These are phyloP conservation scores for Dryadomyces sulphureus DNA, from an alignment of 2,329 filamentous ascomycete genomes.

Conservation along the genomic window DNA sequence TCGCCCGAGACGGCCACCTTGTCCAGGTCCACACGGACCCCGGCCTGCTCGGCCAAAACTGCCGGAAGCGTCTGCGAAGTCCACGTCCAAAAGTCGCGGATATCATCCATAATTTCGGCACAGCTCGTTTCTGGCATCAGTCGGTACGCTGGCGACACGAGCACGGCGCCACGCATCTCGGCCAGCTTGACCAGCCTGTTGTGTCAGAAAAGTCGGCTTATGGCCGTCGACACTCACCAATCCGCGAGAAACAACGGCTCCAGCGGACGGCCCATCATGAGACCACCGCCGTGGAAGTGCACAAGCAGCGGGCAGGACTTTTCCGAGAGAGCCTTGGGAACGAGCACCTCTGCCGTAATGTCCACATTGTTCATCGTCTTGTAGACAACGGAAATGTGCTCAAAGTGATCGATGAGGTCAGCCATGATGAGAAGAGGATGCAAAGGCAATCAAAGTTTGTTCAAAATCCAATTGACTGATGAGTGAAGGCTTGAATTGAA, in stretches of 20 bases:
- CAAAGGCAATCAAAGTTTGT: too few species aligned
- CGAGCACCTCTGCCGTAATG: slow-evolving; percentile 1
- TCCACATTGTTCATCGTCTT: slow-evolving; percentile 2
- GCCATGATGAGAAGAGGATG: neutral
- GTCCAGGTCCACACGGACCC: slow-evolving; percentile 7
- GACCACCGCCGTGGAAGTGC: slow-evolving; percentile 12
- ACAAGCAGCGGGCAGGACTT: slow-evolving; percentile 7
- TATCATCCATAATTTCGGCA: slow-evolving; percentile 29
- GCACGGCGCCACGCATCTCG: slow-evolving; percentile 24
- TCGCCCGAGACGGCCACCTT: slow-evolving; percentile 10
- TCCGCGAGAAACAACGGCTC: slow-evolving; percentile 8
- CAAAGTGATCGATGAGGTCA: neutral
- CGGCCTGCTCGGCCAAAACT: slow-evolving; percentile 1
- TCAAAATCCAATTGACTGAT: too few species aligned
- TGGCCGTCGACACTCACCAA: neutral
- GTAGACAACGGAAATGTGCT: slow-evolving; percentile 1
- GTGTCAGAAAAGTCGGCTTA: neutral
- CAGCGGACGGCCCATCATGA: slow-evolving; percentile 9
- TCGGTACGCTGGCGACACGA: slow-evolving; percentile 33
- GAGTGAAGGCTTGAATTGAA: too few species aligned
- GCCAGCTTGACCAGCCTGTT: slow-evolving; percentile 22
- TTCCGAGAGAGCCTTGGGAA: neutral
- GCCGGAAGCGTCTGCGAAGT: slow-evolving; percentile 12
- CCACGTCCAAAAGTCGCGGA: slow-evolving; percentile 34
- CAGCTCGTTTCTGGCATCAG: slow-evolving; percentile 33